Evolutionary conservation across 1,139 yeast species (phyloP), one percentile per base, ranked within the genome.

Genomic region (Kluyveromyces sp.): DNA sequence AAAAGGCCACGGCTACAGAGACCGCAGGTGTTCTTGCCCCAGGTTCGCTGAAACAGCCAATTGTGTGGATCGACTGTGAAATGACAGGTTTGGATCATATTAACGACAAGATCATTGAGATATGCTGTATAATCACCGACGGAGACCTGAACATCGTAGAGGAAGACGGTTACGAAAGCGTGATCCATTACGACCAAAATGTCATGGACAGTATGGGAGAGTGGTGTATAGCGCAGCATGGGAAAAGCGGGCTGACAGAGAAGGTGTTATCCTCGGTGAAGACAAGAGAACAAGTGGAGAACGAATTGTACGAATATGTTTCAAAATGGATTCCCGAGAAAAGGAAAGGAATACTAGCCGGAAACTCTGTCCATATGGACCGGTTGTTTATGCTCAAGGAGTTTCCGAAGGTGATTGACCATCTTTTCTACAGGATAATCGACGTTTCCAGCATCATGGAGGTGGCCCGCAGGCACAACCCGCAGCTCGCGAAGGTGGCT

Each of bases 361-460:
- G 99, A 1, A 92, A 89, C 57, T 76, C 95, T 0, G 79, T 94
- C 20, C 96, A 94, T 62, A 83, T 87, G 80, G 99, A 94, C 63
- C 76, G 88, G 48, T 71, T 83, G 46, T 94, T 92, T 65, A 75
- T 94, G 83, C 68, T 79, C 60, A 73, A 77, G 41, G 96, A 92
- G 56, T 80, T 92, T 66, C 97, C 97, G 1, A 62, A 71, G 39
- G 80, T 87, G 4, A 64, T 80, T 18, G 81, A 82, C 25, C 80
- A 77, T 57, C 68, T 92, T 51, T 89, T 82, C 59, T 92, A 94
- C 61, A 73, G 99, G 42, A 72, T 89, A 42, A 74, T 94, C 33
- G 99, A 94, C 57, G 98, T 92, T 16, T 82, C 95, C 7, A 71
- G 89, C 1, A 68, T 94, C 36, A 77, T 78, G 72, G 98, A 92